Conservation (phyloP, 305 asterid genomes). For the Fraxinus floribunda region DNA sequence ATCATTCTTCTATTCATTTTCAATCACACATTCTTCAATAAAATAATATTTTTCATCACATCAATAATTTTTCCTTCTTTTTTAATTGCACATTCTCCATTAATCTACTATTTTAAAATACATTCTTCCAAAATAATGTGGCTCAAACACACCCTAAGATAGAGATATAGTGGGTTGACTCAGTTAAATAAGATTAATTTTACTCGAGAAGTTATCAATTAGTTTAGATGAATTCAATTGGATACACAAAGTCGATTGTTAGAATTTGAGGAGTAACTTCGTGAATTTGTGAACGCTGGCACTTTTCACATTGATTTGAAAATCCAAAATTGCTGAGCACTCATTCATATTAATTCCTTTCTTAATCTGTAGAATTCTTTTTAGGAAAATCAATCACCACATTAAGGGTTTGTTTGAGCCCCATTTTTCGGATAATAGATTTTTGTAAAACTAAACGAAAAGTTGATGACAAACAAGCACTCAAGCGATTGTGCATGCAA, state of each 20-base stretch:
- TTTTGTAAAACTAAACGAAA: not conserved
- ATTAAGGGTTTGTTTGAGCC: not conserved
- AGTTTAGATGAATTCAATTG: not conserved
- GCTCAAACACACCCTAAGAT: no score
- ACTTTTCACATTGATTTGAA: not conserved
- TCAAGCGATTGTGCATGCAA: not conserved
- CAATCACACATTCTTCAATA: no score
- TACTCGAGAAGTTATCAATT: not conserved
- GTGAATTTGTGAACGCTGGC: not conserved
- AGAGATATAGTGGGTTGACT: not conserved
- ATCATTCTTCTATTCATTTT: no score
- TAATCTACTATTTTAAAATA: no score
- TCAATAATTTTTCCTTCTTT: no score
- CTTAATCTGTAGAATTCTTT: not conserved
- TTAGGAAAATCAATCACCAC: not conserved
- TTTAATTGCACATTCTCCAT: no score
- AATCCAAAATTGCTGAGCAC: not conserved
- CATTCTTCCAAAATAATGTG: no score
- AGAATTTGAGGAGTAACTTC: not conserved
- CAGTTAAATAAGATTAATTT: no score
- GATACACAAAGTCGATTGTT: not conserved
- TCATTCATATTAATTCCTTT: not conserved
- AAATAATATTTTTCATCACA: no score
- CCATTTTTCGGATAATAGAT: no score
- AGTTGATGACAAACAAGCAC: not conserved